phyloP scores from a whole-genome alignment of 305 asterid genomes.

The Stenogyne calaminthoides region DNA sequence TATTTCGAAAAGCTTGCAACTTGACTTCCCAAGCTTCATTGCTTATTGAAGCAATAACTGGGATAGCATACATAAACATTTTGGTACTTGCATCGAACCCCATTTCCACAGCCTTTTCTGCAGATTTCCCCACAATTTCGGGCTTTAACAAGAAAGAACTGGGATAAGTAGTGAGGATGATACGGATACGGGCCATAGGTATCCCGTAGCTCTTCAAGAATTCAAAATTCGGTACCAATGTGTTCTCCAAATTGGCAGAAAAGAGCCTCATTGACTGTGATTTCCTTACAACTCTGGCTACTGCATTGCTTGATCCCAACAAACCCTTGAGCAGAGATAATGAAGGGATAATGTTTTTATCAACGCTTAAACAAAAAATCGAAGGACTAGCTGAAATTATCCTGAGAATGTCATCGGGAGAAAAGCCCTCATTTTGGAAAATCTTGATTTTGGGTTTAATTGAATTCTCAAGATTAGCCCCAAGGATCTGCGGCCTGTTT shows the following conservation, averaged over 20 bases:
- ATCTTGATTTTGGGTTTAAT: constrained; percentile 17
- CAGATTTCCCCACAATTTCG: neutral
- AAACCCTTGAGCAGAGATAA: neutral
- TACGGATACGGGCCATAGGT: neutral
- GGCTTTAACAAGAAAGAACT: neutral
- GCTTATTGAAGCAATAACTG: neutral
- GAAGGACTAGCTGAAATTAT: neutral
- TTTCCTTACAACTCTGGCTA: neutral
- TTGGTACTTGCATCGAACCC: neutral
- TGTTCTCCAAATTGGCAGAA: neutral
- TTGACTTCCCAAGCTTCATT: neutral
- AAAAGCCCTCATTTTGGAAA: constrained; percentile 5
- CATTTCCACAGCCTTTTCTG: neutral
- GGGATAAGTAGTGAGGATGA: neutral
- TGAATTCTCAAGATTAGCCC: neutral
- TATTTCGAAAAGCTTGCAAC: neutral
- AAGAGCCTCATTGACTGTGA: neutral
- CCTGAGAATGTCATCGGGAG: neutral
- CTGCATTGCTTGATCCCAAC: neutral
- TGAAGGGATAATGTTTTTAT: constrained; percentile 8
- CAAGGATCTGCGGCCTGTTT: neutral
- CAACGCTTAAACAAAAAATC: neutral
- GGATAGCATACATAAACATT: neutral
- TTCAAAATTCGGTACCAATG: constrained; percentile 8
- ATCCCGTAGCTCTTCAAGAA: constrained; percentile 20